Evolutionary conservation across 31 red algal genomes (phyloP), one percentile per base, ranked within the genome.

Genomic region (Asparagopsis taxiformis): DNA sequence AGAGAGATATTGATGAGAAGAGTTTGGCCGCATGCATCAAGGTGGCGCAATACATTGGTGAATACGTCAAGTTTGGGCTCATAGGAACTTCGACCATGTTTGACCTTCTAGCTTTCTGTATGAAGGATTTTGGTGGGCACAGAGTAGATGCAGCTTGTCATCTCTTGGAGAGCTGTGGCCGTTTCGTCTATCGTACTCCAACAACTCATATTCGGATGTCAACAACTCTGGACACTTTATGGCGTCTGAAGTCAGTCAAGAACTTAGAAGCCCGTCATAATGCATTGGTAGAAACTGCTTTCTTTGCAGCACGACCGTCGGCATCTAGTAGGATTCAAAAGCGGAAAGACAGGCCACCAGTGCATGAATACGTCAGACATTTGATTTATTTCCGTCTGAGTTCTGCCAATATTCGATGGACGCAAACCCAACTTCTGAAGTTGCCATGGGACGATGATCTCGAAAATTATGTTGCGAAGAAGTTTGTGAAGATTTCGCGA

Each of bases 61-160:
- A 98, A 54, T 82, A 90, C 64, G 75, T 86, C 21, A 98, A 98
- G 52, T 98, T 98, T 87, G 84, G 89, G 13, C 38, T 98, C 15
- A 72, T 93, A 20, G 17, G 51, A 17, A 75, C 71, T 15, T 51
- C 62, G 9, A 57, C 70, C 41, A 65, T 93, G 73, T 90, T 98
- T 70, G 78, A 90, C 31, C 72, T 88, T 61, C 72, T 93, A 11
- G 80, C 72, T n/a, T 29, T 91, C 11, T 98, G 94, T 54, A 81
- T 98, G 84, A 89, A 80, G 30, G 94, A 98, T 68, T 86, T 98
- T 31, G 44, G 80, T 32, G 84, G 91, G 41, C 85, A 98, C 79
- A 74, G 91, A 22, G 82, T 98, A 16, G 94, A 98, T 52, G 55
- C 87, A 29, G 79, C 77, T 6, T 98, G 94, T 69, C 85, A 90